Base-by-base conservation (phyloP, 2,329 filamentous ascomycete genomes). In the Aschersonia sp. region DNA sequence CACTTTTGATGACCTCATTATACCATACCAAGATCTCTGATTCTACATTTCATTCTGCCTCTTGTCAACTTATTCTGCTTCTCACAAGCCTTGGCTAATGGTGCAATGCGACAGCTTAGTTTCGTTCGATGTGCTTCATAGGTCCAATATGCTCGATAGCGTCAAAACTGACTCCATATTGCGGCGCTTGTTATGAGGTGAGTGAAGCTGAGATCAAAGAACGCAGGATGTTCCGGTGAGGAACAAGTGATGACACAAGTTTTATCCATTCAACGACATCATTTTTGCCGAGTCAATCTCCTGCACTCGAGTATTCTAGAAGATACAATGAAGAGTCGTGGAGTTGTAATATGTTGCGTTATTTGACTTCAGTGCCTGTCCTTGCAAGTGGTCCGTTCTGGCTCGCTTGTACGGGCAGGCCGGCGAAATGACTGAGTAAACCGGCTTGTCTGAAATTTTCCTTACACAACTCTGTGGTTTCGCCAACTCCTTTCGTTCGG, bases 231-330 rank as follows among this genome's bases (percentile, higher is more conserved):
- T 35, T 31, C 10, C 40, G 28, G 5, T 7, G n/a, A 31, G 7
- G 40, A 20, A 30, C 30, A 50, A 50, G 60, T 67, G 64, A 68
- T 68, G 63, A 68, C 52, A 62, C 62, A 68, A 80, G 80, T 79
- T 79, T 55, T 81, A 84, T 84, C 80, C 80, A 84, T 84, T 84
- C 80, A 75, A 82, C 78, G 74, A 84, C 71, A 64, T 73, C 74
- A 71, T 74, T 65, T 67, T 68, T 63, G 71, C 81, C 82, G 71
- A 84, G 80, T 77, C 75, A 79, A 77, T 70, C 84, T 86, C 74
- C 77, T 82, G 65, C 78, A 85, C 82, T 77, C 63, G 70, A 87
- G 78, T 53, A 51, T 51, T 55, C 49, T 42, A 54, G 52, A 52
- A 30, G 48, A 73, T 70, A 6, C 40, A 66, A 86, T 72, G 82